Evolutionary conservation across 2,329 filamentous ascomycete species (phyloP), one percentile per base, ranked within the genome.

Genomic region (Trichoderma oligosporum): DNA sequence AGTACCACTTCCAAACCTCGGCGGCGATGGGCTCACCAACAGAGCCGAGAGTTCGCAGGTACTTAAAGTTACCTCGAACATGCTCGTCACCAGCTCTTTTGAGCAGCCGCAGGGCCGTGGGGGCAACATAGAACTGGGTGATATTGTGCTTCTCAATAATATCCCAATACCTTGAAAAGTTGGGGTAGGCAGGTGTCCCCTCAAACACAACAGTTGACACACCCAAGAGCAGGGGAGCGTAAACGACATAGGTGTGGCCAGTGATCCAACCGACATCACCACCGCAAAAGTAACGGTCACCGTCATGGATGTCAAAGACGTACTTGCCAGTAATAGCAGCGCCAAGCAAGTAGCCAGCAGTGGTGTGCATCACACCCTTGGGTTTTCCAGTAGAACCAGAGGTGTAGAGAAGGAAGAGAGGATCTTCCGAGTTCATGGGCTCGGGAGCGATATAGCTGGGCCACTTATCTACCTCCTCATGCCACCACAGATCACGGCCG

Each of bases 1-100:
- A 93, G 77, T 97, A 99, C 94, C 94, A 99, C 78, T 97, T 97
- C 94, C 94, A 99, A 59, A 99, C 89, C 74, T 99, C 94, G 20
- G 93, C 90, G 16, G 94, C 93, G 67, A 99, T 99, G 36, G 94
- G 94, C 78, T 99, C 94, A 65, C 94, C 94, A 58, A 99, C 94
- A 16, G 93, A 96, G 59, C 93, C 94, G 18, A 99, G 80, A 5
- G 97, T 87, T 70, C 94, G 84, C 61, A 99, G 82, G 67, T 90
- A 84, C 76, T 89, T 87, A 89, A 99, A 94, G 70, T 91, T 78
- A 68, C 88, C 85, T 77, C 91, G 89, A 67, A 97, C 91, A 70
- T 94, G 90, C 70, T 97, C 83, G 71, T 97, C 87, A 60, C 94
- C 94, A 27, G 94, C 94, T 64, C 94, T 90, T 84, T 99, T 99